A percentile compares a stretch with the other conserved stretches of the same genome.
Conservation (phyloP, 1,284 basidiomycete genomes). For the Cryptococcus sp. region DNA sequence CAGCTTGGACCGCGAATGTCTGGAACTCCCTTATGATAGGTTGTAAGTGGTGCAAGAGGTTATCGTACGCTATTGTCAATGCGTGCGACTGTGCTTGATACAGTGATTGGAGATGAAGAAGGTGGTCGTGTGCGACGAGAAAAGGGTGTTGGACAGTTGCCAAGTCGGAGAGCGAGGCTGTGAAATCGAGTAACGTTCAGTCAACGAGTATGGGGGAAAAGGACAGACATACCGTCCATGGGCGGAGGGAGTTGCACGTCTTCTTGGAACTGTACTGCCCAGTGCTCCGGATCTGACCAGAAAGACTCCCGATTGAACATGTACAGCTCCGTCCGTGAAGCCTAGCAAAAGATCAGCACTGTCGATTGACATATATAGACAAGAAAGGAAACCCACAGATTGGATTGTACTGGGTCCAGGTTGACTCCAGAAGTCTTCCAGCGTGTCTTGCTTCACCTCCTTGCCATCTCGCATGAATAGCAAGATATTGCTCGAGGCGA, state of each 20-base stretch:
- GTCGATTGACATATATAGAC: too few relatives aligned
- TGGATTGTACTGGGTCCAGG: conserved; percentile 32
- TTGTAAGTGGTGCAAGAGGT: conserved; percentile 42
- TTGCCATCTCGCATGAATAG: conserved; percentile 50
- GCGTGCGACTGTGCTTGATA: conserved; percentile 45
- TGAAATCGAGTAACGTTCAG: not conserved
- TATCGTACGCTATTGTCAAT: conserved; percentile 46
- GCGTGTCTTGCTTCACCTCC: conserved; percentile 40
- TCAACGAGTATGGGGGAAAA: not conserved
- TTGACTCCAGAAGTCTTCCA: conserved; percentile 43
- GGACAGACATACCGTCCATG: conserved; percentile 33
- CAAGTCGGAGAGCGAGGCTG: conserved; percentile 3
- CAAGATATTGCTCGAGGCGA: conserved; percentile 38
- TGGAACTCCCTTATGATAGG: conserved; percentile 43
- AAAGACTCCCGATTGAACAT: conserved; percentile 50
- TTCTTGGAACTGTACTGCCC: conserved; percentile 42
- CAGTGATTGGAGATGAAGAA: conserved; percentile 46
- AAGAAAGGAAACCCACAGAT: too few relatives aligned
- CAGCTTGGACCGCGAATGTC: conserved; percentile 34
- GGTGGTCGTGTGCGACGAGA: conserved; percentile 43
- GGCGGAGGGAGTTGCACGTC: conserved; percentile 41
- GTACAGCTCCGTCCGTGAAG: conserved; percentile 28
- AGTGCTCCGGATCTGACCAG: conserved; percentile 45
- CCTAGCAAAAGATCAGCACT: conserved; percentile 3
- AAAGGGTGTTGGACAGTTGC: conserved; percentile 41